A percentile compares a stretch with the other conserved stretches of the same genome.
These are phyloP conservation scores for Cichorium intybus DNA, from an alignment of 140 eudicot genomes.

Conservation along the genomic window DNA sequence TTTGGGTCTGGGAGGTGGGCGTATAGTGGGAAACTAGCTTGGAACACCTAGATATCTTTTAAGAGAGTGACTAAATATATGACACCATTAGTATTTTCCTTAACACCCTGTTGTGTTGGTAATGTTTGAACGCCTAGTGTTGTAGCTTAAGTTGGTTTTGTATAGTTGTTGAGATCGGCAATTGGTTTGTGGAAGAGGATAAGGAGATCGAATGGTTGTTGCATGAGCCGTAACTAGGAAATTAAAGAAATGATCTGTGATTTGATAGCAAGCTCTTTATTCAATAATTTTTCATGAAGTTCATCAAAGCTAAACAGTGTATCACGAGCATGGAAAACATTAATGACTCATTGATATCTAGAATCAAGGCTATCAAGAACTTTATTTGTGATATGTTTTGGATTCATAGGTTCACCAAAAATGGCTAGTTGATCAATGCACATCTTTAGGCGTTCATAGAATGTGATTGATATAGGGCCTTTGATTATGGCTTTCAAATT, in stretches of 20 bases:
- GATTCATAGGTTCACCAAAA: background rate
- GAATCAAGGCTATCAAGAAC: background rate
- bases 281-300: background rate
- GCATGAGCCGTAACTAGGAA: background rate
- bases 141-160: too few relatives aligned
- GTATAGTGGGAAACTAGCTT: background rate
- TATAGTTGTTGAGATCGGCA: too few relatives aligned
- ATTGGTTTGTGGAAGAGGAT: background rate
- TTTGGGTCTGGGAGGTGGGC: background rate
- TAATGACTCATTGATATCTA: background rate
- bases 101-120: too few relatives aligned
- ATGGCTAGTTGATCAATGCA: background rate
- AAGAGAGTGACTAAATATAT: too few relatives aligned
- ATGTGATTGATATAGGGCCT: background rate
- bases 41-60: too few relatives aligned
- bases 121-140: too few relatives aligned
- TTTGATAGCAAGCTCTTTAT: background rate
- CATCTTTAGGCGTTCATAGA: background rate
- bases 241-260: background rate
- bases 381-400: background rate
- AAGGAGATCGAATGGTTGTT: background rate
- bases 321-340: conserved; percentile 1
- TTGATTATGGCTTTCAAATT: too few relatives aligned
- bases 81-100: too few relatives aligned
- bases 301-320: background rate